Percentiles rank a stretch among this genome's conserved stretches.
phyloP scores from a whole-genome alignment of 202 grass and related monocot genomes.

The Setaria italica region DNA sequence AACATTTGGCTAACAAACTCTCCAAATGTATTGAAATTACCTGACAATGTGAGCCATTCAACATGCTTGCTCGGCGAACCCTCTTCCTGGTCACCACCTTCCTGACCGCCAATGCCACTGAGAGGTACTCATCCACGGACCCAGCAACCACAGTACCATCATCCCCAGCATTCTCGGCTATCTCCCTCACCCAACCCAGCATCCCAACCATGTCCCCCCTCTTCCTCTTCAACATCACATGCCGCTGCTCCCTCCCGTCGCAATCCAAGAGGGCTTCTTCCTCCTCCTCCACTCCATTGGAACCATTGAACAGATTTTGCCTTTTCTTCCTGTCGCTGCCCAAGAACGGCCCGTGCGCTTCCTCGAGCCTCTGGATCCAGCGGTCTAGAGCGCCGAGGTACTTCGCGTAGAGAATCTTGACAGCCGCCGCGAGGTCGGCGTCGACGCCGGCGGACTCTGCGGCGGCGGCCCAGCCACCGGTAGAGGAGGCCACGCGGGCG shows the following conservation, averaged over 20 bases:
- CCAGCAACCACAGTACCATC: neutral
- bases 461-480: conserved; percentile 49
- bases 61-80: conserved; percentile 27
- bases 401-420: conserved; percentile 78
- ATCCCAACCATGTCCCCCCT: conserved; percentile 50
- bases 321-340: neutral
- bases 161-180: conserved; percentile 53
- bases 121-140: conserved; percentile 31
- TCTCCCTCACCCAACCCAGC: conserved; percentile 65
- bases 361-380: conserved; percentile 53
- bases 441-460: conserved; percentile 52
- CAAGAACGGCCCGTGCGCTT: conserved; percentile 41
- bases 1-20: neutral
- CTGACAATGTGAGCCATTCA: conserved; percentile 39
- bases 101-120: conserved; percentile 31
- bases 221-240: conserved; percentile 66
- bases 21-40: conserved; percentile 40
- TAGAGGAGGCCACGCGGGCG: conserved; percentile 14
- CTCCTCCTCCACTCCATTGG: conserved; percentile 33
- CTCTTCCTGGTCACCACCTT: conserved; percentile 41
- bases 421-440: conserved; percentile 21
- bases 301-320: conserved; percentile 8
- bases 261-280: neutral
- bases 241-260: conserved; percentile 15
- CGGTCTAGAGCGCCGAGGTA: conserved; percentile 69